These are phyloP conservation scores for Phlyctochytrium arcticum DNA, from an alignment of 192 early-diverging fungal species.

Conservation along the genomic window DNA sequence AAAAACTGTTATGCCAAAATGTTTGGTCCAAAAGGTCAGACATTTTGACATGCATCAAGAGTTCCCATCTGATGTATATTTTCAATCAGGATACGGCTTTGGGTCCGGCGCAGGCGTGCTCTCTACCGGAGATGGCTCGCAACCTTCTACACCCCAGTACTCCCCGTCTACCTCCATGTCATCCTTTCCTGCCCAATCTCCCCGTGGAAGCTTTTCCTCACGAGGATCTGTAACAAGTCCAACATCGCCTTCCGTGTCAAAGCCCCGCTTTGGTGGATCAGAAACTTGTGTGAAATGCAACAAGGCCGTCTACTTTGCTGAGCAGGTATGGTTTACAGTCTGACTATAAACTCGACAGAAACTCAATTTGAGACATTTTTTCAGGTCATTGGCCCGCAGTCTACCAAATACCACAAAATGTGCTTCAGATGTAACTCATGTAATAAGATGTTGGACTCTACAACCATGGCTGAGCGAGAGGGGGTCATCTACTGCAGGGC, in stretches of 20 bases:
- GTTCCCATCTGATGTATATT: neutral
- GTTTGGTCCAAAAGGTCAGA: conserved; percentile 46
- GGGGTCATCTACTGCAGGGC: conserved; percentile 37
- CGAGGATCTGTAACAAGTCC: neutral
- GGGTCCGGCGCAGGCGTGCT: conserved; percentile 28
- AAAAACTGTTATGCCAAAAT: conserved; percentile 48
- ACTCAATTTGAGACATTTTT: neutral
- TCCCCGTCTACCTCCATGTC: neutral
- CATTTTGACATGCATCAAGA: neutral
- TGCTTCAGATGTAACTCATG: conserved; percentile 42
- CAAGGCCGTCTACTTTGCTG: conserved; percentile 49
- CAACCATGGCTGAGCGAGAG: conserved; percentile 39
- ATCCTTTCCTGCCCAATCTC: no score
- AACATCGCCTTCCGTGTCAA: neutral
- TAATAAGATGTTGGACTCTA: conserved; percentile 34
- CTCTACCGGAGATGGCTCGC: no score
- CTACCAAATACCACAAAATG: conserved; percentile 45
- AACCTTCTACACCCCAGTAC: neutral
- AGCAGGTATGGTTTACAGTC: conserved; percentile 35
- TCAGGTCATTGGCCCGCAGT: conserved; percentile 40
- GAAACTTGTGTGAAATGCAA: conserved; percentile 39
- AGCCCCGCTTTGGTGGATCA: conserved; percentile 25
- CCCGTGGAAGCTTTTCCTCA: neutral
- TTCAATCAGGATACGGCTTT: conserved; percentile 36
- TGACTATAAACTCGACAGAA: no score